Base-by-base conservation (phyloP, 2,329 filamentous ascomycete species). In the Colletotrichum kahawae region DNA sequence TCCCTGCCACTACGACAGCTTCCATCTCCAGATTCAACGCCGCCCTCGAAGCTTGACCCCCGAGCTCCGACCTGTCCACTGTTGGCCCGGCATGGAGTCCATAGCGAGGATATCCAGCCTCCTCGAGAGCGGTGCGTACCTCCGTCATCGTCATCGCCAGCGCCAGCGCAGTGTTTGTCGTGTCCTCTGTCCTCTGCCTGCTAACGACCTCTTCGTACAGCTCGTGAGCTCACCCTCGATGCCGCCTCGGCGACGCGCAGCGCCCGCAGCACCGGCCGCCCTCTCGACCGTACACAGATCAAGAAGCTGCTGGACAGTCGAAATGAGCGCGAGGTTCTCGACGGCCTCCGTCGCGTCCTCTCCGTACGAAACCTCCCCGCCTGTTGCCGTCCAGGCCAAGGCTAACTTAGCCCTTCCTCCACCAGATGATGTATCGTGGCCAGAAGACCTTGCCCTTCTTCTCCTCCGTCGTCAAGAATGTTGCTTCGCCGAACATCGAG, bases 401-500 rank as follows among this genome's bases (percentile, higher is more conserved):
- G 76, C 76, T 76, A 62, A 74, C 60, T 38, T 24, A n/a, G 14
- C 5, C 38, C 63, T 18, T 31, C 4, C 63, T 18, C 48, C 5
- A 13, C n/a, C 81, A 98, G 95, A 96, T 98, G 94, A 98, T 98
- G 92, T 98, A 98, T 86, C 92, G 93, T 79, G 92, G 94, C 79
- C 95, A 97, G 83, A 93, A 95, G 79, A 98, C 95, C 73, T 89
- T 98, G 4, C 93, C 95, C 27, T 98, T 96, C 89, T 99, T 99
- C 88, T 98, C 96, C n/a, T 94, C 95, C 29, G 94, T 99, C 70
- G 95, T 99, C 83, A 99, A 99, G 87, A 99, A 98, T 80, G 95
- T 98, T 75, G 96, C 96, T 33, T 98, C 95, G 48, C 94, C 96
- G 16, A 98, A 95, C 80, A 90, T 98, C 80, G 95, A 98, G 81